Evolutionary conservation across 2,329 filamentous ascomycete species (phyloP).

Genomic region (Colletotrichum endophyticum): DNA sequence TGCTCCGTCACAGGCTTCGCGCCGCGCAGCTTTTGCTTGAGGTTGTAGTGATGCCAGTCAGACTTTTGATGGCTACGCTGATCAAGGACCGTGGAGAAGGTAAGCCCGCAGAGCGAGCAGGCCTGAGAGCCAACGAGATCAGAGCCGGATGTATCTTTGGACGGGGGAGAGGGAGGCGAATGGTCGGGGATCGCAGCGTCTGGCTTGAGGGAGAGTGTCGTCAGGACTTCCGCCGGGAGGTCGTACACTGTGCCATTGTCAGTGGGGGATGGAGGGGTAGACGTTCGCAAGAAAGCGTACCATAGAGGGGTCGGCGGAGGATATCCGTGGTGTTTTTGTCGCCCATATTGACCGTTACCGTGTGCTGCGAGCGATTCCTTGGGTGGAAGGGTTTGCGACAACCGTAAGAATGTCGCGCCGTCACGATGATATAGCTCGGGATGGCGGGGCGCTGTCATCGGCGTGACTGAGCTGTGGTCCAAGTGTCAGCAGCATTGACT

Average conservation of each 20-base stretch:
- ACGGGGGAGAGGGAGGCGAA: slow-evolving; percentile 21
- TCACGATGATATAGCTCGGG: slow-evolving; percentile 1
- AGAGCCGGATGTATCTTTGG: slow-evolving; percentile 23
- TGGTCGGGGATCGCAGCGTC: slow-evolving; percentile 30
- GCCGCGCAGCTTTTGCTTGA: slow-evolving; percentile 88
- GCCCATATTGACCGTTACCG: slow-evolving; percentile 32
- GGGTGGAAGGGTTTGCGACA: not conserved
- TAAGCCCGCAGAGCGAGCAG: slow-evolving; percentile 79
- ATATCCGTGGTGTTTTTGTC: slow-evolving; percentile 48
- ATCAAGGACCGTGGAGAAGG: slow-evolving; percentile 76
- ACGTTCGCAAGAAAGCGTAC: slow-evolving; percentile 33
- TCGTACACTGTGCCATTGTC: slow-evolving; percentile 71
- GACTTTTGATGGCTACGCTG: slow-evolving; percentile 88
- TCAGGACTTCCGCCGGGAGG: slow-evolving; percentile 75
- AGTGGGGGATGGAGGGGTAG: slow-evolving; percentile 7
- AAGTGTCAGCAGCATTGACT: not conserved
- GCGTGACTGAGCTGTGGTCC: slow-evolving; percentile 2
- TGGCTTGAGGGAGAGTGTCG: slow-evolving; percentile 61
- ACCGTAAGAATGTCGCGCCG: not conserved
- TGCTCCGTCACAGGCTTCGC: slow-evolving; percentile 73
- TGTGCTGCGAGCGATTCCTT: not conserved
- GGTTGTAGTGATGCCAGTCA: slow-evolving; percentile 91
- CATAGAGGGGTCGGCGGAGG: slow-evolving; percentile 56
- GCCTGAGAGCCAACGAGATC: slow-evolving; percentile 69
- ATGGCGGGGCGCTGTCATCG: not conserved